These are phyloP conservation scores for Phlebopus sp. DNA, from an alignment of 1,284 basidiomycete genomes.

Conservation along the genomic window DNA sequence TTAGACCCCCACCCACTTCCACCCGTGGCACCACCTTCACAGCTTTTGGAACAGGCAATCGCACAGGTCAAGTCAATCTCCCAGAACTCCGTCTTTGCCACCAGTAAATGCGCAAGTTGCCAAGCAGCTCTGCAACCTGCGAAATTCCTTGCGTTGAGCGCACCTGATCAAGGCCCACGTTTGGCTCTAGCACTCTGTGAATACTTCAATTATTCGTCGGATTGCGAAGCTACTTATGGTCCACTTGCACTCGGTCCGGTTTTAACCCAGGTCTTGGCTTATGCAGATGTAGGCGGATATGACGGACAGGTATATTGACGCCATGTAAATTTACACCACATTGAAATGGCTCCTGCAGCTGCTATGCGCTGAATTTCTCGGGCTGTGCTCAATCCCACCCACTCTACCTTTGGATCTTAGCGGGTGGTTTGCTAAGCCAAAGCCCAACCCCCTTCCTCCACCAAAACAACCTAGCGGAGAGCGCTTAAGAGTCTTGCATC, in stretches of 20 bases:
- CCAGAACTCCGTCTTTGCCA: conserved; percentile 47
- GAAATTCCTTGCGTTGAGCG: conserved; percentile 66
- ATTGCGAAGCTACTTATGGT: conserved; percentile 50
- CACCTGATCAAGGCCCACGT: conserved; percentile 58
- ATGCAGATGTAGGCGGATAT: conserved; percentile 62
- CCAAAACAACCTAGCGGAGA: conserved; percentile 58
- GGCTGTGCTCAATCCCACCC: conserved; percentile 49
- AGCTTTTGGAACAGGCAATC: conserved; percentile 49
- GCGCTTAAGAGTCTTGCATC: conserved; percentile 69
- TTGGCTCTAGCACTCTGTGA: conserved; percentile 63
- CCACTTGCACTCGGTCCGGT: conserved; percentile 52
- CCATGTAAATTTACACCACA: conserved; percentile 19
- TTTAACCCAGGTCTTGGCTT: conserved; percentile 65
- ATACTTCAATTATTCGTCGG: conserved; percentile 51
- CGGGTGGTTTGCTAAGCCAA: conserved; percentile 63
- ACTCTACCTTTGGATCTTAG: conserved; percentile 52
- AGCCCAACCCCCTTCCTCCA: conserved; percentile 60
- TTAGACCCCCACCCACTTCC: conserved; percentile 66
- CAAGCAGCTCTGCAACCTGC: conserved; percentile 58
- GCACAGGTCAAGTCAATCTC: conserved; percentile 54
- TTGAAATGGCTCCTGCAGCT: conserved; percentile 30
- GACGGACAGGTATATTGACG: conserved; percentile 58
- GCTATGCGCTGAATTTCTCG: conserved; percentile 55
- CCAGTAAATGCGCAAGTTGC: conserved; percentile 60
- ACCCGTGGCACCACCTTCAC: conserved; percentile 42